Base-by-base conservation (phyloP, 139 green algal genomes). In the Coelastrella sp. region DNA sequence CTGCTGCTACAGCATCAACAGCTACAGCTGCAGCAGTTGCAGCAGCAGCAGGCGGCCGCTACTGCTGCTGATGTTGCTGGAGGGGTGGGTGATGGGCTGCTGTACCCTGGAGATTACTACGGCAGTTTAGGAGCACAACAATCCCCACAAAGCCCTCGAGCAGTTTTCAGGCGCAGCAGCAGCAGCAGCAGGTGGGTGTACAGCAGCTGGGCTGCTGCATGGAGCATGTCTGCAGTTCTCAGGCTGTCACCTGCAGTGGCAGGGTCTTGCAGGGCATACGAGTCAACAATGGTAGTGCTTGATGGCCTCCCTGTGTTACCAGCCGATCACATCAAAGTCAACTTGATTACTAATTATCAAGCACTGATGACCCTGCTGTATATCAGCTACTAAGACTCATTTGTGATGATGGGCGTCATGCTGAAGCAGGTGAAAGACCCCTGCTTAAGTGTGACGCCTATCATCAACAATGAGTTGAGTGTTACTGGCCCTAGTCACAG, bases 1-100 rank as follows among this genome's bases (percentile, higher is more conserved):
- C 68, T 88, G 84, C 35, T 88, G 84, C 7, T 81, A 19, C 68
- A 88, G 20, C 84, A 88, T 73, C 84, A 88, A 68, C 68, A 80
- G 49, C 68, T 70, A 6, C 84, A 88, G 49, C 17, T 88, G 66
- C 84, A 88, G 84, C 68, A 80, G 84, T 57, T 88, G 49, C 84
- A 81, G 66, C 66, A 79, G 35, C 27, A 70, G 60, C 82, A 75
- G 22, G 19, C 15, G 15, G 14, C 24, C 17, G 56, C 20, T 14
- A 14, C 78, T 83, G 78, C 35, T 60, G 57, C 58, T 66, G 58
- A 27, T 58, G 25, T 8, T 58, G 25, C 74, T 76, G 68, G 68
- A 10, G 17, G 10, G 15, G 15, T 24, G 3, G 11, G n/a, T 17
- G 35, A 65, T 15, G 19, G 78, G 22, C 24, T n/a, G 49, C 11